phyloP scores from a whole-genome alignment of 2,329 filamentous ascomycete species.

The Stylonectria norvegica region DNA sequence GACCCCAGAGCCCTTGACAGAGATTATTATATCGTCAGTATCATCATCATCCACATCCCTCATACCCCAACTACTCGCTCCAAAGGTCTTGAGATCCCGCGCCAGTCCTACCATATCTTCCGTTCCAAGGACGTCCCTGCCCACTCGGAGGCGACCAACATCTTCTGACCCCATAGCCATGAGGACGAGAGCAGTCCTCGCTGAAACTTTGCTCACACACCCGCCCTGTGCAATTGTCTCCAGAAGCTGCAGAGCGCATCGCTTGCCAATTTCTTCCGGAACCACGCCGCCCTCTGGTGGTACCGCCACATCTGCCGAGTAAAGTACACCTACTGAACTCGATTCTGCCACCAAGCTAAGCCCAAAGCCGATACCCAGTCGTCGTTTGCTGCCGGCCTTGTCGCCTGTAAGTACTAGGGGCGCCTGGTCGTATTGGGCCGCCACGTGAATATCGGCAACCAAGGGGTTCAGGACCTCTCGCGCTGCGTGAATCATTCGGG shows the following conservation, averaged over 20 bases:
- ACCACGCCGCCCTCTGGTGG: conserved; percentile 77
- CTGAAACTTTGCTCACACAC: conserved; percentile 70
- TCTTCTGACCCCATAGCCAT: conserved; percentile 99
- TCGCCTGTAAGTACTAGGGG: conserved; percentile 54
- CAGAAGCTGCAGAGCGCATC: conserved; percentile 83
- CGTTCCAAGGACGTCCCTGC: conserved; percentile 74
- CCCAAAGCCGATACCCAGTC: conserved; percentile 86
- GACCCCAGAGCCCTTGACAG: conserved; percentile 87
- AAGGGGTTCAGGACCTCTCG: conserved; percentile 83
- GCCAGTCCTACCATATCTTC: conserved; percentile 78
- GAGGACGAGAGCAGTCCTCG: conserved; percentile 72
- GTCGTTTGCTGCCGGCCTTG: conserved; percentile 53
- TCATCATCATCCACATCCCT: conserved; percentile 67
- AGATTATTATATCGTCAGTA: conserved; percentile 74
- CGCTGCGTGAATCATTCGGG: conserved; percentile 88
- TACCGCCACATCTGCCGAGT: conserved; percentile 77
- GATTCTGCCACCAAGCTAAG: conserved; percentile 88
- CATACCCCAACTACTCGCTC: conserved; percentile 86
- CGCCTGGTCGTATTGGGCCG: conserved; percentile 69
- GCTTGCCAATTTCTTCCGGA: conserved; percentile 85
- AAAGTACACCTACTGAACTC: conserved; percentile 74
- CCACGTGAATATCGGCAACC: conserved; percentile 86
- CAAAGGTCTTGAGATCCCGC: conserved; percentile 83
- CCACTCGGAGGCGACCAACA: conserved; percentile 80
- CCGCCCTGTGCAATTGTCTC: conserved; percentile 80